Conservation (phyloP, 129 eudicot genomes). For the Calendula officinalis region DNA sequence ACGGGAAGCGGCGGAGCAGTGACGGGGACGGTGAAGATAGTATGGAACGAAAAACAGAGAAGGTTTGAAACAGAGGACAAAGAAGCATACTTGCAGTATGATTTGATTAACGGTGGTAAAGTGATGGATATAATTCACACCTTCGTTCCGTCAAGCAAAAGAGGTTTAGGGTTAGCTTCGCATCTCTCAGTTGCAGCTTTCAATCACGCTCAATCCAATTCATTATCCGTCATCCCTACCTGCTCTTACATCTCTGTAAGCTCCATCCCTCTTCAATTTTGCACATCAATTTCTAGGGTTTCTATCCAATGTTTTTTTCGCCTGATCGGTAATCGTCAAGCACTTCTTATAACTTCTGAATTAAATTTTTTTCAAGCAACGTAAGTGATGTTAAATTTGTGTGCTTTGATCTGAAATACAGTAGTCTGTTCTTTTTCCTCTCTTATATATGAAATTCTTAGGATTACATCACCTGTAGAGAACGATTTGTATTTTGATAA, state of each 20-base stretch:
- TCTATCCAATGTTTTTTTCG: neutral
- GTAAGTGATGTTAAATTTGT: neutral
- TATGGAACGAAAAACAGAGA: conserved; percentile 52
- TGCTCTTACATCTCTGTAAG: conserved; percentile 85
- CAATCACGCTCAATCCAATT: conserved; percentile 58
- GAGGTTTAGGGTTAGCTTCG: conserved; percentile 82
- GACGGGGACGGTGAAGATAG: conserved; percentile 41
- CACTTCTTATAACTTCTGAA: neutral
- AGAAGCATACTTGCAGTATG: conserved; percentile 60
- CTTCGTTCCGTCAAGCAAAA: conserved; percentile 64
- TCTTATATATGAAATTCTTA: neutral
- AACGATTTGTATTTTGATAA: neutral
- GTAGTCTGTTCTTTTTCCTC: neutral
- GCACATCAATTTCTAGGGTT: neutral
- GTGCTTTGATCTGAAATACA: neutral
- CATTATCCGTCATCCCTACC: conserved; percentile 62
- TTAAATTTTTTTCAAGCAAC: neutral
- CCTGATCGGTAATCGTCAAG: neutral
- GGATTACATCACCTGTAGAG: neutral
- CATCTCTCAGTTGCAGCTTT: conserved; percentile 78
- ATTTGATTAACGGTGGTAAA: conserved; percentile 41
- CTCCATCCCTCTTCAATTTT: conserved; percentile 6
- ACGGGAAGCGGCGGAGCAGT: conserved; percentile 26
- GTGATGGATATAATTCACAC: conserved; percentile 80
- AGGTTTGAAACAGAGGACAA: conserved; percentile 79